Evolutionary conservation across 176 grass and related monocot genomes (phyloP).

Genomic region (Lolium perenne): DNA sequence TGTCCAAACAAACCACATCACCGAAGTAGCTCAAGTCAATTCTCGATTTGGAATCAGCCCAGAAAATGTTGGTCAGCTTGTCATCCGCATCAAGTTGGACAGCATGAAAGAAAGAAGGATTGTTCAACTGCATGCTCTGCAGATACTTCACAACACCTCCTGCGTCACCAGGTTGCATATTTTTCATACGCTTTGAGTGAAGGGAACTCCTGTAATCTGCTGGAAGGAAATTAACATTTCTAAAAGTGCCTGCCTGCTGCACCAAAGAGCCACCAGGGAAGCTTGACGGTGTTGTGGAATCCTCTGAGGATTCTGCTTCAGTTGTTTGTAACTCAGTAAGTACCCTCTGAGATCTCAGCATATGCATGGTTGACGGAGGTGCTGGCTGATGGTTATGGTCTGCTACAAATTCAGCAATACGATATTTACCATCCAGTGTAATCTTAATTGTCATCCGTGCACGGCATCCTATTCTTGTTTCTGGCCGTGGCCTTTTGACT

Average conservation of each 20-base stretch:
- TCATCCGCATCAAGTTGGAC: slow-evolving; percentile 91
- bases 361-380: slow-evolving; percentile 89
- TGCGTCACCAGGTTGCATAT: slow-evolving; percentile 83
- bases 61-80: slow-evolving; percentile 91
- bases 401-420: slow-evolving; percentile 69
- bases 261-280: slow-evolving; percentile 50
- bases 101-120: slow-evolving; percentile 79
- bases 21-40: slow-evolving; percentile 73
- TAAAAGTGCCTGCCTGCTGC: slow-evolving; percentile 39
- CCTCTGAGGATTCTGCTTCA: slow-evolving; percentile 80
- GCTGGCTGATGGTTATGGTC: slow-evolving; percentile 94
- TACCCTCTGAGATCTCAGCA: slow-evolving; percentile 88
- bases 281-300: slow-evolving; percentile 61
- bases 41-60: slow-evolving; percentile 81
- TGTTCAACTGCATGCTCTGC: slow-evolving; percentile 76
- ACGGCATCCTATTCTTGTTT: slow-evolving; percentile 85
- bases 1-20: slow-evolving; percentile 85
- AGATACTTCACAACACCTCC: slow-evolving; percentile 80
- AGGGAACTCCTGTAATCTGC: slow-evolving; percentile 75
- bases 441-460: slow-evolving; percentile 92
- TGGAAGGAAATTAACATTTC: slow-evolving; percentile 59
- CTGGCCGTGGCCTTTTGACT: slow-evolving; percentile 79
- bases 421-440: slow-evolving; percentile 69
- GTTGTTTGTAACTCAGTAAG: slow-evolving; percentile 73
- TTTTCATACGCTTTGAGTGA: slow-evolving; percentile 77